A percentile compares a stretch with the other conserved stretches of the same genome.
phyloP scores from a whole-genome alignment of 2,329 filamentous ascomycete genomes.

The Alternaria consortialis region DNA sequence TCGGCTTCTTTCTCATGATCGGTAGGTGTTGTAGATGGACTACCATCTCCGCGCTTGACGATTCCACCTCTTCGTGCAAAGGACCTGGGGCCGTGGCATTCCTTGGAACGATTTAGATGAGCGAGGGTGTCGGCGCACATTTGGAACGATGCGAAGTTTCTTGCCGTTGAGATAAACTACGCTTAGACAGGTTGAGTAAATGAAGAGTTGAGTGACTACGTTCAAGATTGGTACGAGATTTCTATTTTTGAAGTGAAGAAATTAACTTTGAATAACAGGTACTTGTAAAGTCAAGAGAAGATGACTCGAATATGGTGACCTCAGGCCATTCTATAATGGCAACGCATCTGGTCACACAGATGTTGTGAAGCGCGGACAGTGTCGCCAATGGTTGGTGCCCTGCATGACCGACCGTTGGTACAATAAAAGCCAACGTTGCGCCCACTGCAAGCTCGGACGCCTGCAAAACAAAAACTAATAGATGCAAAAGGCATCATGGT shows the following conservation, averaged over 20 bases:
- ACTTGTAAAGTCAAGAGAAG: neutral
- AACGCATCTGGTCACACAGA: neutral
- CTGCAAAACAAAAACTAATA: neutral
- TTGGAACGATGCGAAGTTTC: neutral
- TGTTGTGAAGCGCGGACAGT: conserved; percentile 4
- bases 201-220: neutral
- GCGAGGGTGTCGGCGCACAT: neutral
- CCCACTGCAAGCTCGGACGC: neutral
- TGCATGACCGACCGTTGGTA: conserved; percentile 1
- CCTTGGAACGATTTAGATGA: conserved; percentile 22
- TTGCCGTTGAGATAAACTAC: neutral
- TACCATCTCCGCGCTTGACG: conserved; percentile 36
- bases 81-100: conserved; percentile 32
- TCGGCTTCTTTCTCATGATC: conserved; percentile 18
- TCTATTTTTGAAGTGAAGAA: neutral
- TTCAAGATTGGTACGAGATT: neutral
- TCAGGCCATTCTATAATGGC: neutral
- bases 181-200: neutral
- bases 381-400: neutral
- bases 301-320: neutral
- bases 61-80: conserved; percentile 38
- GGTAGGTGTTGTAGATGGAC: conserved; percentile 16
- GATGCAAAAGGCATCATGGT: neutral
- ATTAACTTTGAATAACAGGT: neutral
- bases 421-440: neutral